Percentiles rank a stretch among this genome's conserved stretches.
Conservation (phyloP, 73 alveolate species). For the Tetrahymena elliotti region DNA sequence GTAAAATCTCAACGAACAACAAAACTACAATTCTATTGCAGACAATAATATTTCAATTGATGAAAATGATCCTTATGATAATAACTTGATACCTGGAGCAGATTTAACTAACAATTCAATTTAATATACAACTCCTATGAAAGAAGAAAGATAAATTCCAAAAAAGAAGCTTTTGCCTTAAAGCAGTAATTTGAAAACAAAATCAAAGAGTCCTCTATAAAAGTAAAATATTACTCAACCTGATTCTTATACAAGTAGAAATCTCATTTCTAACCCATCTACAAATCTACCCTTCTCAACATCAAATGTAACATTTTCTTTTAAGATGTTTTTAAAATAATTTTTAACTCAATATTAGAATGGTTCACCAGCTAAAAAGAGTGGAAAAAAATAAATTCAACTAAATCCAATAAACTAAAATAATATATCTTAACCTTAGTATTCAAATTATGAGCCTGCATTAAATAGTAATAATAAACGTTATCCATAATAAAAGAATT, state of each 20-base stretch:
- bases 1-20: background rate
- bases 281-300: background rate
- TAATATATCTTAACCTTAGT: background rate
- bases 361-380: background rate
- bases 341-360: background rate
- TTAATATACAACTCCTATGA: background rate
- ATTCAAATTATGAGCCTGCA: background rate
- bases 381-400: background rate
- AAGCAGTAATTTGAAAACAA: background rate
- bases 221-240: background rate
- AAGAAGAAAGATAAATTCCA: background rate
- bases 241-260: background rate
- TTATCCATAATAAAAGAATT: background rate
- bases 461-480: background rate
- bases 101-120: background rate
- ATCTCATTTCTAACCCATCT: background rate
- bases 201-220: background rate
- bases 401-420: background rate
- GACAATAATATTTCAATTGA: background rate
- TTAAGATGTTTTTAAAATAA: background rate
- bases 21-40: background rate
- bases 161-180: background rate
- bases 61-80: background rate
- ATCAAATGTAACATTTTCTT: background rate
- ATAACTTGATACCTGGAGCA: background rate